Percentiles rank a stretch among this genome's conserved stretches.
Conservation (phyloP, 2,329 filamentous ascomycete species). For the Pleomassaria siparia region DNA sequence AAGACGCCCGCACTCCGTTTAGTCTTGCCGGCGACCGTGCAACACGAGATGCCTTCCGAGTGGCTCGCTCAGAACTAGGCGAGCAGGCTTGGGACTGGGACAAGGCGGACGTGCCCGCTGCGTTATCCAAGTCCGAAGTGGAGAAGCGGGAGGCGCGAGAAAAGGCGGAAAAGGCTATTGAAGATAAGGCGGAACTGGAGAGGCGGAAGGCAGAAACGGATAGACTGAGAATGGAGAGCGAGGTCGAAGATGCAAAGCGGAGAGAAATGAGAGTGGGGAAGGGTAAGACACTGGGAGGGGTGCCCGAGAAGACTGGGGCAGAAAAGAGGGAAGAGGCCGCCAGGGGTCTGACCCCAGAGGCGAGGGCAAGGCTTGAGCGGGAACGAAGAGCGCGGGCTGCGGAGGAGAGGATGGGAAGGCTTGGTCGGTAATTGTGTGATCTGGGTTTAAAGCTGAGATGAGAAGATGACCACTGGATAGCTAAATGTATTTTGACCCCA, state of each 20-base stretch:
- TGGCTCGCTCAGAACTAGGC: constrained; percentile 80
- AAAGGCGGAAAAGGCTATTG: constrained; percentile 65
- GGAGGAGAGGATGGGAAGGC: constrained; percentile 76
- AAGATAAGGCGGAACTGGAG: constrained; percentile 62
- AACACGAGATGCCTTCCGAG: constrained; percentile 87
- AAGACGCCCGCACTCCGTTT: constrained; percentile 81
- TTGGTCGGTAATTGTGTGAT: constrained; percentile 21
- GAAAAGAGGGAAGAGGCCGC: constrained; percentile 82
- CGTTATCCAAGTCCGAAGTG: constrained; percentile 70
- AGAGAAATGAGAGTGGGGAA: constrained; percentile 53
- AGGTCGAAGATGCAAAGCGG: constrained; percentile 51
- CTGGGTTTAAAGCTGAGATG: not conserved
- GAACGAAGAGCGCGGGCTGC: constrained; percentile 89
- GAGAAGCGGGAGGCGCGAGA: constrained; percentile 71
- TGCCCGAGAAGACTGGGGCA: constrained; percentile 70
- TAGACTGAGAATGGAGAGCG: constrained; percentile 62
- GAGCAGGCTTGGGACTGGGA: constrained; percentile 80
- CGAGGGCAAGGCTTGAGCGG: constrained; percentile 78
- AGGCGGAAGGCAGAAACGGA: constrained; percentile 75
- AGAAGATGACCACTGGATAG: too few relatives aligned
- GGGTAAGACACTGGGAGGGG: constrained; percentile 55
- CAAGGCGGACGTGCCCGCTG: constrained; percentile 68
- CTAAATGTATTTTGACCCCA: not conserved
- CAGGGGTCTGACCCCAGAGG: constrained; percentile 83
- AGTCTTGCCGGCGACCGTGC: constrained; percentile 82